phyloP scores from a whole-genome alignment of 768 basidiomycete species.

The Xerocomus potaroensis region DNA sequence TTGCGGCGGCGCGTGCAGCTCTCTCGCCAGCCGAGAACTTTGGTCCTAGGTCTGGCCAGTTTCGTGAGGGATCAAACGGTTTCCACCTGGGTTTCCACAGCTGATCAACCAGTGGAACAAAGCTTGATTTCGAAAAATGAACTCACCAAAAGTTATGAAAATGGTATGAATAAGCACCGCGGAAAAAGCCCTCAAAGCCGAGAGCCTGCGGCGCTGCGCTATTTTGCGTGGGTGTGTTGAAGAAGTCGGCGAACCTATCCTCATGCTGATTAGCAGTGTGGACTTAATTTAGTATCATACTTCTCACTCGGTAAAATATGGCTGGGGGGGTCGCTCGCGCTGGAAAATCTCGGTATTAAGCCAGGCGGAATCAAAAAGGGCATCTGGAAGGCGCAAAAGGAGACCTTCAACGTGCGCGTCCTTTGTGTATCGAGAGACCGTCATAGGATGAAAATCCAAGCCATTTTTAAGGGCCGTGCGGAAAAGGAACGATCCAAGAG shows the following conservation, averaged over 20 bases:
- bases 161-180: slow-evolving; percentile 93
- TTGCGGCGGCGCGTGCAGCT: slow-evolving; percentile 47
- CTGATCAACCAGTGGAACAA: neutral
- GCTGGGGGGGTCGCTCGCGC: slow-evolving; percentile 88
- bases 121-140: neutral
- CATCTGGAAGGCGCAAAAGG: slow-evolving; percentile 87
- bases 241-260: slow-evolving; percentile 80
- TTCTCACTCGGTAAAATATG: slow-evolving; percentile 81
- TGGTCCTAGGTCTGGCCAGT: slow-evolving; percentile 91
- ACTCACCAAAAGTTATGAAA: slow-evolving; percentile 90
- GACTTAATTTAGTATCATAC: neutral
- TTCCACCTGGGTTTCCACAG: slow-evolving; percentile 78
- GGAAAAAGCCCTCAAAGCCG: slow-evolving; percentile 95
- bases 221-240: slow-evolving; percentile 67
- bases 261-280: neutral
- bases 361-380: slow-evolving; percentile 96
- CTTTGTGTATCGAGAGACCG: slow-evolving; percentile 82
- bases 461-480: slow-evolving; percentile 90
- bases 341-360: slow-evolving; percentile 91
- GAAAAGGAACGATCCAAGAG: slow-evolving; percentile 90
- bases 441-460: slow-evolving; percentile 97
- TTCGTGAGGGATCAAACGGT: slow-evolving; percentile 88
- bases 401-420: slow-evolving; percentile 84
- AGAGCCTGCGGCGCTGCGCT: slow-evolving; percentile 82
- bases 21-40: slow-evolving; percentile 75